Base-by-base conservation (phyloP, 208 protist genomes). In the Strigomonas oncopelti region DNA sequence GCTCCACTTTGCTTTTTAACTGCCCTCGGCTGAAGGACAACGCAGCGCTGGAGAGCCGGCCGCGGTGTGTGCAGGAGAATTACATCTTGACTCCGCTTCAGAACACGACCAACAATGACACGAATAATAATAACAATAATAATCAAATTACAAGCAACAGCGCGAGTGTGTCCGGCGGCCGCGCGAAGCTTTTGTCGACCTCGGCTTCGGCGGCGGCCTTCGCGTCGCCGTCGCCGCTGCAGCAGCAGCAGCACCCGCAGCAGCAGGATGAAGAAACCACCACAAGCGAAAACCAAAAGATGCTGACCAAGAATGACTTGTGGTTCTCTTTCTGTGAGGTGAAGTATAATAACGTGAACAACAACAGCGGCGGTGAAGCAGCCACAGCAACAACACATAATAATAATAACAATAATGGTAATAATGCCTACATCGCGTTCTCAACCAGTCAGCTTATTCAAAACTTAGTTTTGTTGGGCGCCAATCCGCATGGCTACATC, bases 41-140 rank as follows among this genome's bases (percentile, higher is more conserved):
- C 9, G 55, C 67, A 0, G 67, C 65, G 58, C 78, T 95, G 31
- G 65, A 74, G 1, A 62, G 75, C 7, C 54, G 92, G 31, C 78
- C 90, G 2, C 22, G 46, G 18, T 64, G 63, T 13, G 78, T 69
- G 63, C 67, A 85, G 46, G 77, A 78, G 34, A 95, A 95, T 73
- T 89, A 91, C 69, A 91, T 95, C 32, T 74, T 95, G 14, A 77
- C 76, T 18, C 80, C 80, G 5, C 51, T 91, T 7, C 70, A 24
- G 13, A 61, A 75, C 14, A 56, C 16, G 5, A 42, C 7, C 16
- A 45, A 20, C 34, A 38, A 38, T 18, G 14, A 16, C 4, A 28
- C 34, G 13, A 61, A 75, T 16, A 56, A 32, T 31, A 42, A 18
- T 29, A 45, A 20, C 34, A 38, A 38, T 18, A 25, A 16, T 11